Percentiles rank a stretch among this genome's conserved stretches.
Conservation (phyloP, 495 filamentous ascomycete species). For the Aspergillus nanangensis region DNA sequence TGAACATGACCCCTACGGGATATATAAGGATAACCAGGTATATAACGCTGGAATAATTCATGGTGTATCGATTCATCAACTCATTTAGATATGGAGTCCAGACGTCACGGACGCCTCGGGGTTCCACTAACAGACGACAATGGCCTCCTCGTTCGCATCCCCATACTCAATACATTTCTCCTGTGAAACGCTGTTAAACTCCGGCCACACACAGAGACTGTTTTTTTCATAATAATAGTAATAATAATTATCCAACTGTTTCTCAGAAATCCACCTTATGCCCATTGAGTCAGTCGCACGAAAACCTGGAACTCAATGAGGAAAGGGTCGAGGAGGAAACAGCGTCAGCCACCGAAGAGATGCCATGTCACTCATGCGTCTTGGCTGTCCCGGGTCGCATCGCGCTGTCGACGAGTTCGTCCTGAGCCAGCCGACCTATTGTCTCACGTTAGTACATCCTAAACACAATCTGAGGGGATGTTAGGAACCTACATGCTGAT, state of each 20-base stretch:
- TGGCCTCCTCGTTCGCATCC: conserved; percentile 12
- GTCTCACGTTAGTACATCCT: too few relatives aligned
- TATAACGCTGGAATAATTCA: conserved; percentile 8
- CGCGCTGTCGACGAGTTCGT: conserved; percentile 31
- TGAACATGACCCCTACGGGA: too few relatives aligned
- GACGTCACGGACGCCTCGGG: conserved; percentile 28
- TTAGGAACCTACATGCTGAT: conserved; percentile 86
- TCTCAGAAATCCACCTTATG: too few relatives aligned
- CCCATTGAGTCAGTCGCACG: too few relatives aligned
- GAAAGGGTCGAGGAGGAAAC: neutral
- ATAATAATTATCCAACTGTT: too few relatives aligned
- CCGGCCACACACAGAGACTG: too few relatives aligned
- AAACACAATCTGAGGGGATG: too few relatives aligned
- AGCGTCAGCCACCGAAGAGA: neutral
- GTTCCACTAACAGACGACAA: conserved; percentile 17
- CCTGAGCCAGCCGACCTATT: conserved; percentile 40
- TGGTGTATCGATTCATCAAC: conserved; percentile 29
- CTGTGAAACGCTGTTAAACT: too few relatives aligned
- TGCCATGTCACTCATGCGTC: conserved; percentile 9
- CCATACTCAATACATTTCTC: conserved; percentile 12
- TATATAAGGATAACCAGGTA: too few relatives aligned
- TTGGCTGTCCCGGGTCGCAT: conserved; percentile 21
- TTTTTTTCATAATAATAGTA: too few relatives aligned
- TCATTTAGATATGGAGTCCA: conserved; percentile 18
- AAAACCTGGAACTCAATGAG: too few relatives aligned